Percentiles rank a stretch among this genome's conserved stretches.
Conservation (phyloP, 2,329 filamentous ascomycete species). For the Colletotrichum tanaceti region DNA sequence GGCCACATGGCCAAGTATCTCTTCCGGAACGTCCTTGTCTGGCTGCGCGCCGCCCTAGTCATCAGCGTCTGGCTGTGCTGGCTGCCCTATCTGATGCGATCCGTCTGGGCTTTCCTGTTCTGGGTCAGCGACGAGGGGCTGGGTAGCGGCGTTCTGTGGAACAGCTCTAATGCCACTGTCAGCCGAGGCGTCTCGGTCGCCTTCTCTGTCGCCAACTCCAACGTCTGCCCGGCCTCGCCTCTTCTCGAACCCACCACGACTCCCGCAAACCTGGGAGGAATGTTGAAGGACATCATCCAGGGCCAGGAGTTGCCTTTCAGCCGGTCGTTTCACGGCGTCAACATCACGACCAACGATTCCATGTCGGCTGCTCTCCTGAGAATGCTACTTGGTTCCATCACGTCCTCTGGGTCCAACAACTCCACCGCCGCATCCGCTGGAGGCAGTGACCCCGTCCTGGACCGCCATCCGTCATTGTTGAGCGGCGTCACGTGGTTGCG, state of each 20-base stretch:
- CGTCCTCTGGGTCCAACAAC: slow-evolving; percentile 41
- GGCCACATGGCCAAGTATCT: slow-evolving; percentile 81
- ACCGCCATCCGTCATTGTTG: slow-evolving; percentile 59
- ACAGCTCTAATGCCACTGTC: slow-evolving; percentile 35
- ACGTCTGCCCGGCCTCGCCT: slow-evolving; percentile 52
- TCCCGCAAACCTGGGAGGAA: slow-evolving; percentile 45
- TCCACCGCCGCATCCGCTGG: slow-evolving; percentile 17
- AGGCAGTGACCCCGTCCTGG: slow-evolving; percentile 36
- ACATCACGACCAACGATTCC: slow-evolving; percentile 49
- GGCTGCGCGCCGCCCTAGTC: slow-evolving; percentile 83
- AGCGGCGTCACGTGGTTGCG: slow-evolving; percentile 68
- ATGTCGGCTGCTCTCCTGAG: slow-evolving; percentile 50
- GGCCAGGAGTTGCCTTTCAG: slow-evolving; percentile 47
- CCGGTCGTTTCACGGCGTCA: slow-evolving; percentile 46
- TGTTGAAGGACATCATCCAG: slow-evolving; percentile 50
- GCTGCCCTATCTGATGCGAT: slow-evolving; percentile 90
- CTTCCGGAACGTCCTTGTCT: slow-evolving; percentile 77
- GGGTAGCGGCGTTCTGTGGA: slow-evolving; percentile 49
- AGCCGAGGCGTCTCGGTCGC: slow-evolving; percentile 34
- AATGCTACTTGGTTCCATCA: slow-evolving; percentile 45
- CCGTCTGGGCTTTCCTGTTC: slow-evolving; percentile 93
- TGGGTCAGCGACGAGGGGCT: slow-evolving; percentile 88
- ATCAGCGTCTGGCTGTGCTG: slow-evolving; percentile 87
- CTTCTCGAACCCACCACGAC: slow-evolving; percentile 48
- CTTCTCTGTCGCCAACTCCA: slow-evolving; percentile 42